Base-by-base conservation (phyloP, 305 asterid genomes). In the Coffea humblotiana region DNA sequence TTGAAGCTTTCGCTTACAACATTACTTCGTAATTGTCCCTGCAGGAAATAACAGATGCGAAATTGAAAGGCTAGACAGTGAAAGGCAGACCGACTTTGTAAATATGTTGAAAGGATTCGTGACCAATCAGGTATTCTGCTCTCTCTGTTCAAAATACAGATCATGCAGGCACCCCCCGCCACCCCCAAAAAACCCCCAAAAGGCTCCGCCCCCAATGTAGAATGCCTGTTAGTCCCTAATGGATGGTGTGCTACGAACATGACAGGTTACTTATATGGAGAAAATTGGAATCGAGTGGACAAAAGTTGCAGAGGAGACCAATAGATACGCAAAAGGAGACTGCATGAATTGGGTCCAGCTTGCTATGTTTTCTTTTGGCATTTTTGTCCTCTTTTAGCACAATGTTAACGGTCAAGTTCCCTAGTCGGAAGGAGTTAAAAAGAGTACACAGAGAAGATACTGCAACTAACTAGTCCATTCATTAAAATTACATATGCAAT, bases 91-190 rank as follows among this genome's bases (percentile, higher is more conserved):
- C 11, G 98, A 94, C 87, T 94, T 94, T 84, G 86, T 88, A 83
- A 84, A 89, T 86, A 96, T 96, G 99, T 81, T 96, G 86, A 93
- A 89, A 86, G 99, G 98, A 79, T 94, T 96, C 66, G 96, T 92
- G 77, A 72, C 80, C 58, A 88, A 83, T 86, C 99, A 96, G 99
- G 99, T 96, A 87, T 73, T 35, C 85, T 71, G 7, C 61, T 61
- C 69, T 49, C 72, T 45, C 66, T 66, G 64, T 56, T 35, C 64
- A 18, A 45, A 37, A 37, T 70, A 23, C 60, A 79, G 21, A 74
- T 52, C 18, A 40, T 75, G 54, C n/a, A n/a, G n/a, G n/a, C 69
- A 61, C 65, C 29, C 73, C 3, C 37, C 1, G 35, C 13, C 27
- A 37, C 3, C 40, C n/a, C n/a, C n/a, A n/a, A n/a, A n/a, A n/a